These are phyloP conservation scores for Amanita rimosa DNA, from an alignment of 768 basidiomycete species.

Conservation along the genomic window DNA sequence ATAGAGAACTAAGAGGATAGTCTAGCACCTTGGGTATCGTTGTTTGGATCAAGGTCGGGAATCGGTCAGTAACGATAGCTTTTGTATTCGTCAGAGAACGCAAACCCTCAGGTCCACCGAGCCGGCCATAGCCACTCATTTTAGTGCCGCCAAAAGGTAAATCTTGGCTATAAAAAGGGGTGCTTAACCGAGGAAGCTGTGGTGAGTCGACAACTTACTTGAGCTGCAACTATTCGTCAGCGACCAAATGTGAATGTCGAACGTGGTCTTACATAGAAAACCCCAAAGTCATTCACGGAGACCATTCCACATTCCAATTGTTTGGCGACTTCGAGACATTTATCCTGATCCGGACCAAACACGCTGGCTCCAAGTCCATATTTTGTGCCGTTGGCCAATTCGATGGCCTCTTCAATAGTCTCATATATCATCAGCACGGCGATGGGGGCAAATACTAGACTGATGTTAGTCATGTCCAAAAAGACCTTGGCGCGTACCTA, in stretches of 20 bases:
- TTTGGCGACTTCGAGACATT: slow-evolving; percentile 73
- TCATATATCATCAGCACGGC: slow-evolving; percentile 82
- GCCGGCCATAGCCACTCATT: slow-evolving; percentile 86
- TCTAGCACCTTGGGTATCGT: slow-evolving; percentile 77
- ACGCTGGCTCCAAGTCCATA: slow-evolving; percentile 93
- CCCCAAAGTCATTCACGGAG: slow-evolving; percentile 88
- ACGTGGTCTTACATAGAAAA: slow-evolving; percentile 58
- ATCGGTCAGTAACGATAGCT: slow-evolving; percentile 77
- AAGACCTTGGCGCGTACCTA: slow-evolving; percentile 24
- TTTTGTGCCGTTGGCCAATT: slow-evolving; percentile 77
- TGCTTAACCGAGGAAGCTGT: background rate
- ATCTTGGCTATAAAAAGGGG: slow-evolving; percentile 48
- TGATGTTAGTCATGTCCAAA: background rate
- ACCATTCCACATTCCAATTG: slow-evolving; percentile 93
- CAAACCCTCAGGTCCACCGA: slow-evolving; percentile 92
- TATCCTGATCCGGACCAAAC: slow-evolving; percentile 76
- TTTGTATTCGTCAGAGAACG: slow-evolving; percentile 83
- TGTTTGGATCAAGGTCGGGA: slow-evolving; percentile 77
- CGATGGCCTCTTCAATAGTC: slow-evolving; percentile 73
- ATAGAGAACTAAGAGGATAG: slow-evolving; percentile 71
- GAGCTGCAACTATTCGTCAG: slow-evolving; percentile 27
- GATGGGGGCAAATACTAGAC: slow-evolving; percentile 83
- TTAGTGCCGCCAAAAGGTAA: slow-evolving; percentile 94
- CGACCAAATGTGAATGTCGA: background rate
- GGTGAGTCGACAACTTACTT: slow-evolving; percentile 38